These are phyloP conservation scores for Ricinus communis DNA, from an alignment of 345 rosid species.

Conservation along the genomic window DNA sequence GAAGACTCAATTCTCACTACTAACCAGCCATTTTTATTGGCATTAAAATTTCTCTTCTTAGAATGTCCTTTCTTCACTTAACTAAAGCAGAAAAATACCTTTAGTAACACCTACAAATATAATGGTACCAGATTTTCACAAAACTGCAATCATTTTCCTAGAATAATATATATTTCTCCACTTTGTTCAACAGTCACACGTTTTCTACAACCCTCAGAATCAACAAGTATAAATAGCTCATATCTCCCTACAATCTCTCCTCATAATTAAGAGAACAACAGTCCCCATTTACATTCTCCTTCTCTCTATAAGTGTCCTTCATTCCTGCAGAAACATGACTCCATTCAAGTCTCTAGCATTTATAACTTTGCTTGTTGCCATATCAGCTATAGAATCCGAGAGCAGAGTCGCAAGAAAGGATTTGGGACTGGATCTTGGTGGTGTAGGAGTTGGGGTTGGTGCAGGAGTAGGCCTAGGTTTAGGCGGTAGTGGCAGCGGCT, in stretches of 20 bases:
- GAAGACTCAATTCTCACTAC: no score
- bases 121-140: no score
- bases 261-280: background rate
- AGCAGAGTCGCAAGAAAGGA: conserved; percentile 51
- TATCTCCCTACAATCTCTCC: background rate
- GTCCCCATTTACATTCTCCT: background rate
- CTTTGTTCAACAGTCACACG: background rate
- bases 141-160: no score
- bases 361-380: conserved; percentile 27
- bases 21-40: no score
- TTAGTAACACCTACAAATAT: no score
- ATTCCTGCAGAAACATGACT: background rate
- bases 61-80: no score
- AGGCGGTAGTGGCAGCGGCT: conserved; percentile 36
- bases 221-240: conserved; percentile 2
- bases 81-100: no score
- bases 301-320: background rate
- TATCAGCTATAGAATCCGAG: conserved; percentile 30
- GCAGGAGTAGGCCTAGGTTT: conserved; percentile 45
- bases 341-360: conserved; percentile 10
- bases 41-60: no score
- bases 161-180: no score
- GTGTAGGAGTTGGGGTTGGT: conserved; percentile 45
- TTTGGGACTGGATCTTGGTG: conserved; percentile 50
- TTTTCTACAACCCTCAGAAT: background rate